Base-by-base conservation (phyloP, 2,329 filamentous ascomycete species). In the Alternaria incomplexa region DNA sequence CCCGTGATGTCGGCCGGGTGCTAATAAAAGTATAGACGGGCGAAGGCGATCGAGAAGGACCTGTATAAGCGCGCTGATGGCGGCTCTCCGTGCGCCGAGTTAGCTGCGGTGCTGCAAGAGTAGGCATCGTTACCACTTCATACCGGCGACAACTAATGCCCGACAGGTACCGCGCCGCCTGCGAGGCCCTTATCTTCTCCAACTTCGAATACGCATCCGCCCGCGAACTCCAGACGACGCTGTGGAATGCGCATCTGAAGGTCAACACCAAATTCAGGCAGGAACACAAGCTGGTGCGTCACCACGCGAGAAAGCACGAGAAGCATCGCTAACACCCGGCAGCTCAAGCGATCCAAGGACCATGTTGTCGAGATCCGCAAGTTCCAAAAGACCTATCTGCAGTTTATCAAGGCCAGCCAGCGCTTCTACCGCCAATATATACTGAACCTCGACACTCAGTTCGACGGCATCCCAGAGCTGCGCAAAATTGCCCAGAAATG, bases 341-440 rank as follows among this genome's bases (percentile, higher is more conserved):
- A 81, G 85, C 78, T 87, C 81, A 79, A 73, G 65, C 74, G 86
- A 69, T 81, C 81, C 61, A 85, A 84, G 70, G 85, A 85, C 72
- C 85, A 83, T 71, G 83, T 85, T 59, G 87, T 89, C 48, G 86
- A 88, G 80, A 89, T 88, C 73, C 89, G 94, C 66, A 96, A 93
- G 80, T 84, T 95, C 54, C 90, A 92, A 77, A 94, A 92, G 80
- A 86, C 90, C 67, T 98, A 96, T 79, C 84, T 90, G 61, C 88
- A 89, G 69, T 98, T 97, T 78, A 88, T 98, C 71, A 96, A 95
- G 80, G 90, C 90, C 50, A 91, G 93, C 68, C 92, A 96, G 80
- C 89, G 89, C 73, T 97, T 97, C 79, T 98, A 98, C 84, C 89
- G 91, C 73, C 90, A 89, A 68, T 96, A 93, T 74, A 91, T 97